Evolutionary conservation across 805 yeast species (phyloP), one percentile per base, ranked within the genome.

Genomic region (Saccharomycopsis oosterbeekiorum): DNA sequence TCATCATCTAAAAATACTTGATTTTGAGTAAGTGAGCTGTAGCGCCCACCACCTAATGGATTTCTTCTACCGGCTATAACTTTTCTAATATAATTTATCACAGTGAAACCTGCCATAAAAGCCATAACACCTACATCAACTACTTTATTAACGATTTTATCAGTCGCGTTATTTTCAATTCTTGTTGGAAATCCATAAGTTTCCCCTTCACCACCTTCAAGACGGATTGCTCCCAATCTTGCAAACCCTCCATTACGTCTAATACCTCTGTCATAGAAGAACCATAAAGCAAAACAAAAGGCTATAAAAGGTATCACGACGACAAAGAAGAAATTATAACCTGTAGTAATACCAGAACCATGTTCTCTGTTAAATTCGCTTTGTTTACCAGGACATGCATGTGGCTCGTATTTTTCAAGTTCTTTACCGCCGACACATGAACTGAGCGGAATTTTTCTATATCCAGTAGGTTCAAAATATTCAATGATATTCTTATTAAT

Each of bases 381-480:
- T 64, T 85, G 84, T 68, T 84, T 88, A 1, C 98, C 98, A 4
- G 98, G 97, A 72, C 99, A 94, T 8, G 97, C 82, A 60, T 75
- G 78, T 2, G 87, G 78, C 19, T 75, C 78, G 71, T 84, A 81
- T 43, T 80, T 77, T 69, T 89, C 97, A 59, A 89, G 79, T 61
- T 79, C 77, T 60, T 82, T 73, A 2, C 98, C 98, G 24, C 90
- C 96, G 54, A 75, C 79, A 75, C 99, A 94, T 0, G 97, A 89
- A 12, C 94, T 85, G 60, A 88, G 70, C 1, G 97, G 94, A 34
- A 92, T 80, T 67, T 83, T 84, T 70, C 99, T 83, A 72, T 94
- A 94, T 0, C 98, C 99, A 0, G 98, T 91, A 15, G 97, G 90
- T 66, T 86, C 86, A 78, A 84, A 89, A 71, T 83, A 92, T 70